Conservation (phyloP, 164 flowering plant genomes). For the Cinnamomum chago region DNA sequence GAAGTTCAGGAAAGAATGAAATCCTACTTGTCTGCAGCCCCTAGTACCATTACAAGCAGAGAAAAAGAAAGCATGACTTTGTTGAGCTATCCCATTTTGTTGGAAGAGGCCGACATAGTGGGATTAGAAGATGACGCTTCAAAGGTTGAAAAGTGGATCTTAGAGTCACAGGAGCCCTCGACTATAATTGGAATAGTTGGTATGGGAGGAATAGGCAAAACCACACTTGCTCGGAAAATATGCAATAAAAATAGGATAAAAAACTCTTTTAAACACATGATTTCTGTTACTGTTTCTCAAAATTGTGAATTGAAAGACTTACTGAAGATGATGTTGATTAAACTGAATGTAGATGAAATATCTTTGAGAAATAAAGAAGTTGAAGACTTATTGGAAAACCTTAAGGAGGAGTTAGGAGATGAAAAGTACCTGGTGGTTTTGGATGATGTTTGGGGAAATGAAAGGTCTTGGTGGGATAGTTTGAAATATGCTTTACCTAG, state of each 20-base stretch:
- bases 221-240: not conserved
- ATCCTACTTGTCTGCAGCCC: no score
- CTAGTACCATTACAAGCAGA: no score
- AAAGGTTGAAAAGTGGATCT: no score
- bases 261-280: not conserved
- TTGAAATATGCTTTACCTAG: not conserved
- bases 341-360: not conserved
- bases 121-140: no score
- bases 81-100: no score
- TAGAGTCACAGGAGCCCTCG: no score
- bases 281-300: not conserved
- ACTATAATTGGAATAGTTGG: no score
- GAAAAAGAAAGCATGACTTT: no score
- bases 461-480: conserved; percentile 6
- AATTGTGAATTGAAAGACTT: not conserved
- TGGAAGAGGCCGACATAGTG: no score
- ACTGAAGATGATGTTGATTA: not conserved
- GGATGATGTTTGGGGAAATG: conserved; percentile 7
- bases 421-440: not conserved
- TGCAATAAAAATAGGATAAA: not conserved
- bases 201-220: not conserved
- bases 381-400: not conserved
- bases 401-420: not conserved
- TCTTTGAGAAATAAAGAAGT: not conserved
- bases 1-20: not conserved